Percentiles rank a stretch among this genome's conserved stretches.
Evolutionary conservation across 2,329 filamentous ascomycete species (phyloP).

Genomic region (Chaetomium olivaceum): DNA sequence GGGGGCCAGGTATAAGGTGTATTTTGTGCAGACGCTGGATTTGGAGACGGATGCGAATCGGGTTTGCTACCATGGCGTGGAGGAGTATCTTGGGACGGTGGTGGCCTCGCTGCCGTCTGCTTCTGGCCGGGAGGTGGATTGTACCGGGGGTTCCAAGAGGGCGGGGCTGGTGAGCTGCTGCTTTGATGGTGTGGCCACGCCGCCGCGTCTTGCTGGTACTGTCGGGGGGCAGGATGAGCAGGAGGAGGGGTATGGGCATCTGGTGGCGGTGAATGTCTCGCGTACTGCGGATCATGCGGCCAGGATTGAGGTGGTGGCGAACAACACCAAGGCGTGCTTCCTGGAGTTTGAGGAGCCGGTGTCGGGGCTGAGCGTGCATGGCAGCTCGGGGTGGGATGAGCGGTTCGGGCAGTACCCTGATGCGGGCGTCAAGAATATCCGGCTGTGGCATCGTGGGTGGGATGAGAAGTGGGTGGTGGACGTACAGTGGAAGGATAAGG

Average conservation of each 20-base stretch:
- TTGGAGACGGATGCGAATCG: slow-evolving; percentile 70
- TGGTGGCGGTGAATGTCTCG: slow-evolving; percentile 67
- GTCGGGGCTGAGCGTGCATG: slow-evolving; percentile 62
- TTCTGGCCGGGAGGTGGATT: slow-evolving; percentile 60
- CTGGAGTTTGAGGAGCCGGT: slow-evolving; percentile 71
- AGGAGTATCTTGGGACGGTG: slow-evolving; percentile 66
- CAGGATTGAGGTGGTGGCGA: slow-evolving; percentile 65
- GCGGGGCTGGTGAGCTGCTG: slow-evolving; percentile 64
- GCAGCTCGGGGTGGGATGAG: slow-evolving; percentile 58
- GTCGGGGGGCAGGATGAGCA: slow-evolving; percentile 33
- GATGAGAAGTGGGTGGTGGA: slow-evolving; percentile 74
- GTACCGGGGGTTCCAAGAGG: slow-evolving; percentile 44
- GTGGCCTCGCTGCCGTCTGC: slow-evolving; percentile 71
- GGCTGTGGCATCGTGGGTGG: slow-evolving; percentile 81
- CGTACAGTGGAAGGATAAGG: slow-evolving; percentile 58
- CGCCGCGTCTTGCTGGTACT: slow-evolving; percentile 57
- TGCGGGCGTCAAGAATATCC: slow-evolving; percentile 47
- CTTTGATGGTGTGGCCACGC: slow-evolving; percentile 63
- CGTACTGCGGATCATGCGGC: slow-evolving; percentile 50
- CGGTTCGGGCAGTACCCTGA: slow-evolving; percentile 66
- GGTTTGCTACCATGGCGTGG: slow-evolving; percentile 68
- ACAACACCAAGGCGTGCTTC: slow-evolving; percentile 77
- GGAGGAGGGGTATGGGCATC: slow-evolving; percentile 46
- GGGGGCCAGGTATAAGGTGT: slow-evolving; percentile 78
- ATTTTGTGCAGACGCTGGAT: slow-evolving; percentile 80